Evolutionary conservation across 306 rosid species (phyloP).

Genomic region (Corylus avellana): DNA sequence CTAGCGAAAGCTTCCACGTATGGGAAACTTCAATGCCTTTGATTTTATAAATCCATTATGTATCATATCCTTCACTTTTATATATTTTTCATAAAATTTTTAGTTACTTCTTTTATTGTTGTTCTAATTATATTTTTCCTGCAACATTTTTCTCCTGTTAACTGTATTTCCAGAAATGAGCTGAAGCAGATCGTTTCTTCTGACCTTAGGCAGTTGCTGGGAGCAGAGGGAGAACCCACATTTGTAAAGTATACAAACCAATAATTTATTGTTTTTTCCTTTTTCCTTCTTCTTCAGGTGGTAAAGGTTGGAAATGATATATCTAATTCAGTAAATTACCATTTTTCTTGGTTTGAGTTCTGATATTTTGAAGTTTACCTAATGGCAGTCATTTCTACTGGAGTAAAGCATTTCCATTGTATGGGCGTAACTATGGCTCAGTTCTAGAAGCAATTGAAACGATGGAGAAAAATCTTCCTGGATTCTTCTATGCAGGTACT

Average conservation of each 20-base stretch:
- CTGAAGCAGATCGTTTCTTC: constrained; percentile 72
- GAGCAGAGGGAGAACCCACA: constrained; percentile 87
- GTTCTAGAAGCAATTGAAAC: constrained; percentile 83
- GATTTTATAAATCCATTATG: constrained; percentile 3
- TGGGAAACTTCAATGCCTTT: constrained; percentile 21
- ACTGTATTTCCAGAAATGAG: constrained; percentile 53
- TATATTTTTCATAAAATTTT: not conserved
- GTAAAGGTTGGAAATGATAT: constrained; percentile 6
- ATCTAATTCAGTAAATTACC: constrained; percentile 1
- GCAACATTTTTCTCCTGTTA: constrained; percentile 23
- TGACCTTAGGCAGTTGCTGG: constrained; percentile 80
- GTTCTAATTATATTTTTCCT: constrained; percentile 13
- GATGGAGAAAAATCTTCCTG: constrained; percentile 87
- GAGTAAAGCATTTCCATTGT: constrained; percentile 93
- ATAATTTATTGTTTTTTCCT: constrained; percentile 13
- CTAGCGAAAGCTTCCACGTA: constrained; percentile 82
- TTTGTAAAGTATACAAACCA: constrained; percentile 64
- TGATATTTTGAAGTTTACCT: constrained; percentile 28
- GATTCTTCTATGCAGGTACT: constrained; percentile 86
- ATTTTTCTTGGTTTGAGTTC: constrained; percentile 3
- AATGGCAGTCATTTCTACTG: constrained; percentile 79
- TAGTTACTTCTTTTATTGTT: constrained; percentile 18
- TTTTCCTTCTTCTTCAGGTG: constrained; percentile 18
- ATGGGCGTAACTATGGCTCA: constrained; percentile 68
- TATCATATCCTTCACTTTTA: not conserved